These are phyloP conservation scores for Letharia columbiana DNA, from an alignment of 495 filamentous ascomycete genomes.

Conservation along the genomic window DNA sequence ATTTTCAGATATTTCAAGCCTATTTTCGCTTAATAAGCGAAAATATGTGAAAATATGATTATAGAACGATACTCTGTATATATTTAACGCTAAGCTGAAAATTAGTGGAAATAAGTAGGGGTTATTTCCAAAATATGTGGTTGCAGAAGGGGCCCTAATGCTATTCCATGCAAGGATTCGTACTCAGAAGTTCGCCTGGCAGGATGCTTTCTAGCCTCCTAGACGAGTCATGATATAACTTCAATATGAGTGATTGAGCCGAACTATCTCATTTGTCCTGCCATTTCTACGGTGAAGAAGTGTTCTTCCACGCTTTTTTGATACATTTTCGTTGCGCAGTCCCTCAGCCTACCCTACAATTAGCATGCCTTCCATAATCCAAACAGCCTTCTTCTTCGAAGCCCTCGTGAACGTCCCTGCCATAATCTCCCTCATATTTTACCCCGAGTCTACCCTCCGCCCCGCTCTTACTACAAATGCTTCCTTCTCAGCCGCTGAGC, in stretches of 20 bases:
- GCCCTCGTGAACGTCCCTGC: constrained; percentile 30
- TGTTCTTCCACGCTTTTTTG: background rate
- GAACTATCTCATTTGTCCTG: background rate
- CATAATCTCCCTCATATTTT: constrained; percentile 32
- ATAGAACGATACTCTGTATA: too few species aligned
- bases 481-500: background rate
- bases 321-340: background rate
- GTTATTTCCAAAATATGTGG: too few species aligned
- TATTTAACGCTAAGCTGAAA: too few species aligned
- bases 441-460: background rate
- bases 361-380: constrained; percentile 16
- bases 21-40: too few species aligned
- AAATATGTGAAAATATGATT: too few species aligned
- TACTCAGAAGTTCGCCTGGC: background rate
- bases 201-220: constrained; percentile 2
- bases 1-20: too few species aligned
- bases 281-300: background rate
- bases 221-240: too few species aligned
- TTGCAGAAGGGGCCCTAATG: too few species aligned
- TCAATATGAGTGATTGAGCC: background rate
- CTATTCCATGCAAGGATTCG: background rate
- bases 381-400: constrained; percentile 37
- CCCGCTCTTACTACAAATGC: constrained; percentile 1
- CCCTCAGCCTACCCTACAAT: background rate
- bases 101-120: too few species aligned